Evolutionary conservation across 164 flowering plant genomes (phyloP), one percentile per base, ranked within the genome.

Genomic region (Kalanchoe fedtschenkoi): DNA sequence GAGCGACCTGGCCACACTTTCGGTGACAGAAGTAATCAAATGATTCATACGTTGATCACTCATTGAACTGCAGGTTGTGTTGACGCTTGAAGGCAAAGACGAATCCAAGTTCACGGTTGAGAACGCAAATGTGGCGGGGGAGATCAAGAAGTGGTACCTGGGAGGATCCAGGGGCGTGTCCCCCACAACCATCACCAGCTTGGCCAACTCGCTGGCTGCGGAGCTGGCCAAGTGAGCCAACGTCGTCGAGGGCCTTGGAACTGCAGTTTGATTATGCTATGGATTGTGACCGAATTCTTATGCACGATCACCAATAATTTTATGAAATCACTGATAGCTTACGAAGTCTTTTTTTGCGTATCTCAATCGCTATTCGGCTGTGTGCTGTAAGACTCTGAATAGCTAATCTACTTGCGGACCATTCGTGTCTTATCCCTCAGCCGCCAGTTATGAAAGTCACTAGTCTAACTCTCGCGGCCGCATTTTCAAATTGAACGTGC

Each of bases 101-200:
- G 95, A 82, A 7, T 62, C 81, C 33, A 89, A 82, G 71, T 61
- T 81, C 5, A 71, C 61, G 19, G 87, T 92, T 47, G 92, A 83
- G 75, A 92, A 92, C 43, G 85, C 61, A 6, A 92, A 92, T 63
- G 95, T 92, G 59, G 91, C 69, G 0, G 85, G 81, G 73, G 83
- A 77, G 93, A 80, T 92, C 33, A 68, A 86, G 81, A 86, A 75
- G 66, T 89, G 96, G 98, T 92, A 92, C 70, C 62, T 92, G 79
- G 96, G 91, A 6, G 98, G 98, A 53, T 83, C 67, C 29, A 78
- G 86, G 46, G 93, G 77, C 5, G 85, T 87, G 7, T 89, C 98
- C 39, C 77, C 81, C 5, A 66, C 98, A 6, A 89, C 96, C 67
- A 79, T 81, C 19, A 55, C 82, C 17, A 78, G 77, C 59, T 64